Conservation (phyloP, 1,284 basidiomycete genomes). For the Prillingera fragicola region DNA sequence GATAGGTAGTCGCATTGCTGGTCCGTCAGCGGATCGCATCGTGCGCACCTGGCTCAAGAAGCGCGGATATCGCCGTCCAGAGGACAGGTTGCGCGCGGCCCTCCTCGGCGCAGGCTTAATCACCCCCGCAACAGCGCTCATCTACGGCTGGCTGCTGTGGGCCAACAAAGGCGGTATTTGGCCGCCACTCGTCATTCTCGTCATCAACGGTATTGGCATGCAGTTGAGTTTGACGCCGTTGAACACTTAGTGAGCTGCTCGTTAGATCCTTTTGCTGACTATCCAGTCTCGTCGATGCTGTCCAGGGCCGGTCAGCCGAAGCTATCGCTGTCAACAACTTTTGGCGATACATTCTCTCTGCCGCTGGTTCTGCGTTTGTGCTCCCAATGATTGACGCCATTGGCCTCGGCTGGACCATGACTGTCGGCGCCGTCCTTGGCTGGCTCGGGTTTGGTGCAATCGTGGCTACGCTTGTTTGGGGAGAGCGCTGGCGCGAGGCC, state of each 20-base stretch:
- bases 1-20: slow-evolving; percentile 55
- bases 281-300: slow-evolving; percentile 52
- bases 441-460: slow-evolving; percentile 17
- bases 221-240: slow-evolving; percentile 53
- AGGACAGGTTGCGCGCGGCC: slow-evolving; percentile 57
- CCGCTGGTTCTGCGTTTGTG: slow-evolving; percentile 49
- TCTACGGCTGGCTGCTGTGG: slow-evolving; percentile 42
- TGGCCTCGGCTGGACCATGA: slow-evolving; percentile 56
- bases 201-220: slow-evolving; percentile 48
- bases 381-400: slow-evolving; percentile 56
- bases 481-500: slow-evolving; percentile 33
- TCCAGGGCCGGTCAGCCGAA: slow-evolving; percentile 56
- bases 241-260: slow-evolving; percentile 51
- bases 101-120: slow-evolving; percentile 52
- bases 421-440: slow-evolving; percentile 50
- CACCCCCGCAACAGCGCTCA: slow-evolving; percentile 42
- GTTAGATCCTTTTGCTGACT: neutral
- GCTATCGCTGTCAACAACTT: slow-evolving; percentile 48
- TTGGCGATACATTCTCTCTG: slow-evolving; percentile 46
- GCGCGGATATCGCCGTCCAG: slow-evolving; percentile 54
- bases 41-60: slow-evolving; percentile 52
- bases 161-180: slow-evolving; percentile 38
- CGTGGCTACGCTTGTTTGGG: slow-evolving; percentile 23
- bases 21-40: slow-evolving; percentile 54
- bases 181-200: slow-evolving; percentile 31